Evolutionary conservation across 2,329 filamentous ascomycete genomes (phyloP).

Genomic region (Penicillium sp.): DNA sequence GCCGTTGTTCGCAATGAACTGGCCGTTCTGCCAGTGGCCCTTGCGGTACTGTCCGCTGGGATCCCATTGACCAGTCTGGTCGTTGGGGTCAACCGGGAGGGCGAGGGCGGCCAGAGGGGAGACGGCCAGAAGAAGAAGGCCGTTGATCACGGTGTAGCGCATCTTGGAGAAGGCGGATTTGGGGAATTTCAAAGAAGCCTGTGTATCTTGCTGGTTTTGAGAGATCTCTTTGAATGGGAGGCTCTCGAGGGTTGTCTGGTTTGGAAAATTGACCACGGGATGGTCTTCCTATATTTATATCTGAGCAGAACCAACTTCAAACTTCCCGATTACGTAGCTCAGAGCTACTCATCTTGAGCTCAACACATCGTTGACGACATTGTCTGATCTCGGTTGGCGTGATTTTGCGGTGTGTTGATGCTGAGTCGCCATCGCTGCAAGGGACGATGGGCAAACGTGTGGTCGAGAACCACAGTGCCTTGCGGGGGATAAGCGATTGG

Average conservation of each 20-base stretch:
- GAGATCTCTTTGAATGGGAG: not conserved
- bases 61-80: conserved; percentile 22
- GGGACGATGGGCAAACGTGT: conserved; percentile 20
- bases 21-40: conserved; percentile 20
- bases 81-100: conserved; percentile 24
- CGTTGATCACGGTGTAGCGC: conserved; percentile 21
- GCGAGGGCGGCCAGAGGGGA: conserved; percentile 23
- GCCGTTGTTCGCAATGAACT: conserved; percentile 19
- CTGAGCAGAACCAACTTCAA: not conserved
- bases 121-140: conserved; percentile 22
- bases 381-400: conserved; percentile 12
- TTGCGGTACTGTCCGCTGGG: conserved; percentile 24
- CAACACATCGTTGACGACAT: not conserved
- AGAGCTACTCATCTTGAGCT: not conserved
- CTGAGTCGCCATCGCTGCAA: conserved; percentile 12
- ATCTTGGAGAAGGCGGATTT: conserved; percentile 11
- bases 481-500: conserved; percentile 15
- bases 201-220: not conserved
- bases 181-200: not conserved
- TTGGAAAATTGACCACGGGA: conserved; percentile 13
- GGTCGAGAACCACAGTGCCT: conserved; percentile 12
- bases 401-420: conserved; percentile 11
- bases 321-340: conserved; percentile 9
- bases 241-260: conserved; percentile 7
- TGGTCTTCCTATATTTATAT: conserved; percentile 21